Evolutionary conservation across 164 flowering plant species (phyloP).

Genomic region (Berberis vulgaris): DNA sequence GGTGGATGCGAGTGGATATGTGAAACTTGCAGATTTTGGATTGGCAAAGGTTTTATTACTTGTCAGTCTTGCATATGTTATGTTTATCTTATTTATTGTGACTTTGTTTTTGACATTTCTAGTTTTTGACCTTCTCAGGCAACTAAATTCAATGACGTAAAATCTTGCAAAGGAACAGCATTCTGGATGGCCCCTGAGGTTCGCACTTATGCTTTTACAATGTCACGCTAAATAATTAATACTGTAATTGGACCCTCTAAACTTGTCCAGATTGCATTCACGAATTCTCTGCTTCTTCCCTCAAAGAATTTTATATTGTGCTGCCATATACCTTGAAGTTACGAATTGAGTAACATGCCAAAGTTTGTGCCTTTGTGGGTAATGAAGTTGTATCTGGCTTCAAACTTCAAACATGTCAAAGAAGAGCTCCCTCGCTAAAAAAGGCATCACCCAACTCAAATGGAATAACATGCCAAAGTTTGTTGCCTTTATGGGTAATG

Average conservation of each 20-base stretch:
- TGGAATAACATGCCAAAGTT: no score
- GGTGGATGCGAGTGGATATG: slow-evolving; percentile 76
- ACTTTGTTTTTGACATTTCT: neutral
- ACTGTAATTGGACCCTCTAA: neutral
- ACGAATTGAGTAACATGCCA: no score
- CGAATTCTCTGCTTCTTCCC: neutral
- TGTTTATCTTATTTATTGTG: slow-evolving; percentile 5
- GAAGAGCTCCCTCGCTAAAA: no score
- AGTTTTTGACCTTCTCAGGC: slow-evolving; percentile 37
- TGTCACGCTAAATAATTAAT: neutral
- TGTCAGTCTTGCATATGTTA: neutral
- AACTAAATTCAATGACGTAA: slow-evolving; percentile 65
- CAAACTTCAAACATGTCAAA: no score
- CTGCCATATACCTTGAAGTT: no score
- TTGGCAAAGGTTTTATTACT: slow-evolving; percentile 73
- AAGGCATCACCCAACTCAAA: no score
- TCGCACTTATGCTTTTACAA: slow-evolving; percentile 14
- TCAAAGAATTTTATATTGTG: neutral
- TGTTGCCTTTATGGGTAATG: no score
- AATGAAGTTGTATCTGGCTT: no score
- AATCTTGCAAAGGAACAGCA: slow-evolving; percentile 91
- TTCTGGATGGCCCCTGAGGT: slow-evolving; percentile 99
- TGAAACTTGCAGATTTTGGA: slow-evolving; percentile 98
- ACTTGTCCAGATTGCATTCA: neutral
- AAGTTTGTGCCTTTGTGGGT: no score